Evolutionary conservation across 2,329 filamentous ascomycete species (phyloP).

Genomic region (Orbilia quercus): DNA sequence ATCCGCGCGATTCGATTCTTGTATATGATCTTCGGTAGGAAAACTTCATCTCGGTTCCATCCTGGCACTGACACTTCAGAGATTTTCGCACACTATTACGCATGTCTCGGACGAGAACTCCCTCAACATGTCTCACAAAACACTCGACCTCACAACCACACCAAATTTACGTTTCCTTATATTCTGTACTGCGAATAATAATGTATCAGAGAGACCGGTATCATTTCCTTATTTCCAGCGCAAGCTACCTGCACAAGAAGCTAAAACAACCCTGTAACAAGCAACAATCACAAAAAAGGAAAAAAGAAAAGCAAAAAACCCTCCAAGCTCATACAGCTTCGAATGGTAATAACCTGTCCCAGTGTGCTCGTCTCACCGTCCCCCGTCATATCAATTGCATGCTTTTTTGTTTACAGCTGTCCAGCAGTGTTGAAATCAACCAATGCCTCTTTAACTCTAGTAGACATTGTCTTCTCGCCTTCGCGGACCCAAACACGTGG

Average conservation of each 20-base stretch:
- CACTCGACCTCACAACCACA: too few species aligned
- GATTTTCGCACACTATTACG: not conserved
- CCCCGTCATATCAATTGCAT: not conserved
- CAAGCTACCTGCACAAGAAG: slow-evolving; percentile 5
- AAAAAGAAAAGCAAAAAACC: not conserved
- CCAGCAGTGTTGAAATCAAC: slow-evolving; percentile 89
- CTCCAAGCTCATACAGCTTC: not conserved
- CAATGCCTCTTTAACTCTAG: slow-evolving; percentile 81
- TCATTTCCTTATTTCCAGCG: slow-evolving; percentile 5
- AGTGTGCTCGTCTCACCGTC: too few species aligned
- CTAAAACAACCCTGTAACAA: slow-evolving; percentile 15
- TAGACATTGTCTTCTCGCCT: slow-evolving; percentile 96
- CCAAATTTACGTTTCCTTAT: too few species aligned
- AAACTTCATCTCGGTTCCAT: too few species aligned
- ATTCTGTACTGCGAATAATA: not conserved
- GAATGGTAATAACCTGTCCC: not conserved
- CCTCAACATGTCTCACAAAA: too few species aligned
- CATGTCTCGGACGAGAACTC: not conserved
- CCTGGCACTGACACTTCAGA: too few species aligned
- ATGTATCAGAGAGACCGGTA: slow-evolving; percentile 1
- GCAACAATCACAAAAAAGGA: not conserved
- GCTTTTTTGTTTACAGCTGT: slow-evolving; percentile 75
- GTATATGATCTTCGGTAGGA: too few species aligned
- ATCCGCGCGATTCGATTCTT: too few species aligned
- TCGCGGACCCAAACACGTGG: slow-evolving; percentile 94